Evolutionary conservation across 179 eudicot species (phyloP), one percentile per base, ranked within the genome.

Genomic region (Spinacia oleracea): DNA sequence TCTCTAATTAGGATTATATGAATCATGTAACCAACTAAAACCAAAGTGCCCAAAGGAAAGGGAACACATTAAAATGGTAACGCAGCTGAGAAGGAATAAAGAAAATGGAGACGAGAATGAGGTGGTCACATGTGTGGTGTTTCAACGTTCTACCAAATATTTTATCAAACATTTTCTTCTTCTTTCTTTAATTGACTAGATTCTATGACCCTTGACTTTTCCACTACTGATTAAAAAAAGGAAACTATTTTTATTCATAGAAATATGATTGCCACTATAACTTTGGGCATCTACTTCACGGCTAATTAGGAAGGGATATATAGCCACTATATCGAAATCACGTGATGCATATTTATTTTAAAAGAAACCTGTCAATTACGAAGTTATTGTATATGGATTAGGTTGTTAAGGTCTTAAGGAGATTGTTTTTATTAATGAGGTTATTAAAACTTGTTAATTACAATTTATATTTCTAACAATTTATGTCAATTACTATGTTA

Each of bases 181-280:
- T 68, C 72, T 81, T 82, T 68, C 51, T 66, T 81, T 72, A 51
- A 16, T 18, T 0, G 35, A 79, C 58, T 64, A 77, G 86, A 74
- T 84, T 87, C 77, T 77, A 77, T 78, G 81, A 83, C 85, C 81
- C 84, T 87, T 85, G 92, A 89, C 92, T 84, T 82, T 31, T 81
- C 86, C 92, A 87, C 90, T 85, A 77, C 31, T 77, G 31, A 69
- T 76, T 84, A 78, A 29, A 45, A 80, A n/a, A 45, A 27, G 18
- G 12, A 23, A 10, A 10, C 11, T 60, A 9, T 25, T 11, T 60
- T 10, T n/a, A 7, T 12, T 58, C 5, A 58, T 23, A 2, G 12
- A 58, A 58, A 58, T 58, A 58, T 20, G 23, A 55, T 21, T 55
- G 8, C 59, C 59, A 55, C n/a, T 55, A 55, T 21, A 55, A 21